Evolutionary conservation across 768 basidiomycete species (phyloP), one percentile per base, ranked within the genome.

Genomic region (Agrocybe chaxingu): DNA sequence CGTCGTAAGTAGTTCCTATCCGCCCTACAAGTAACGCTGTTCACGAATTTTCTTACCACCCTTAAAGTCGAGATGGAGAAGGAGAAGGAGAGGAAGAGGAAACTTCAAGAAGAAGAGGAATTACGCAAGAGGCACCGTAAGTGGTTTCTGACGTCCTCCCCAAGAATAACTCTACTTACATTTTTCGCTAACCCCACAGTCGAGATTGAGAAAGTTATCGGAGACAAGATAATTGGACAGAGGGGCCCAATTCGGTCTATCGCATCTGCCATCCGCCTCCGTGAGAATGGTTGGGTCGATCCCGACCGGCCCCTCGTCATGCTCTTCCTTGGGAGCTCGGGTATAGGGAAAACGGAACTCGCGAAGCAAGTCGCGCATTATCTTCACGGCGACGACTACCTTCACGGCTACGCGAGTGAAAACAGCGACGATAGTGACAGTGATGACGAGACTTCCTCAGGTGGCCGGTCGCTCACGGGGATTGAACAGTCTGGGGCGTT

Each of bases 311-410:
- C 49, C 11, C 49, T 50, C 34, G 49, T 50, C 35, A 50, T 50
- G 49, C 49, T 50, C 36, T 50, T 50, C 42, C 49, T 50, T 8
- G 49, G 49, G n/a, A 50, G 49, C 34, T 50, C 49, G 8, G 49
- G 49, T 8, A 19, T 50, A n/a, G 49, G 49, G 11, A 50, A 50
- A 39, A 50, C 49, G 12, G 49, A 50, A 37, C 42, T 50, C 4
- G 49, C 49, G 19, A 50, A 50, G 42, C 41, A 34, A 16, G 19
- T 50, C 6, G 49, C 49, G 8, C 12, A 38, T 31, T 50, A 38
- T 18, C 36, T 48, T n/a, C 47, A 48, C 29, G 19, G 18, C 6
- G 7, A 7, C 35, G 8, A 38, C 16, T 16, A 16, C 16, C 16
- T 16, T 16, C 16, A 16, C 16, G 16, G 16, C 16, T 16, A 16